These are phyloP conservation scores for Globomyces sp. DNA, from an alignment of 371 early-diverging fungal genomes.

Conservation along the genomic window DNA sequence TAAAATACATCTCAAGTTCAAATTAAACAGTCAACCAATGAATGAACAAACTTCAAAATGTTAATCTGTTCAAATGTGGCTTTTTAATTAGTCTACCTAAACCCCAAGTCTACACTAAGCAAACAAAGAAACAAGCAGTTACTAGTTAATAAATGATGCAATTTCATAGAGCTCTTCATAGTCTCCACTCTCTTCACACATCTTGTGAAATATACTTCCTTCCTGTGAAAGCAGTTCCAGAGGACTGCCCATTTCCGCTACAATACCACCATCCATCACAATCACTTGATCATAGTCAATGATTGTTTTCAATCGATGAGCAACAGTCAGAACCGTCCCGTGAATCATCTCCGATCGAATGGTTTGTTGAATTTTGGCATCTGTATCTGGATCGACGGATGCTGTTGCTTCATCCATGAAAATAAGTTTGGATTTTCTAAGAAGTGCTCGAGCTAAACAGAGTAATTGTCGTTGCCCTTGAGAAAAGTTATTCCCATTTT, in stretches of 20 bases:
- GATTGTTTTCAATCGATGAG: slow-evolving; percentile 63
- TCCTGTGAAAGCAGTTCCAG: slow-evolving; percentile 15
- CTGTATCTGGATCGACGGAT: slow-evolving; percentile 50
- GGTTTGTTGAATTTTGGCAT: slow-evolving; percentile 73
- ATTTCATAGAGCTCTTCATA: slow-evolving; percentile 29
- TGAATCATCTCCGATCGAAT: slow-evolving; percentile 58
- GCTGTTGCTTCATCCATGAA: slow-evolving; percentile 61
- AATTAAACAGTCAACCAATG: too few species aligned
- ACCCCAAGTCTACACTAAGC: too few species aligned
- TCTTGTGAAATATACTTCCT: slow-evolving; percentile 23
- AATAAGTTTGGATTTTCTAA: slow-evolving; percentile 44
- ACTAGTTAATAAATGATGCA: slow-evolving; percentile 16
- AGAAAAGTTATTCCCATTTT: slow-evolving; percentile 22
- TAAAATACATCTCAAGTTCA: too few species aligned
- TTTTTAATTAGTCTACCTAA: too few species aligned
- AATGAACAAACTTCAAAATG: too few species aligned
- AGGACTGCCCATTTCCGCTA: slow-evolving; percentile 60
- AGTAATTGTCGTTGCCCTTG: slow-evolving; percentile 61
- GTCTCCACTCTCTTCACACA: slow-evolving; percentile 39
- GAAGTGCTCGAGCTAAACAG: slow-evolving; percentile 53
- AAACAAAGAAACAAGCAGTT: too few species aligned
- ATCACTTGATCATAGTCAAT: slow-evolving; percentile 80
- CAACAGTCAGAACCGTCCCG: slow-evolving; percentile 39
- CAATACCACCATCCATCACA: slow-evolving; percentile 71
- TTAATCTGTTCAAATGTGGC: too few species aligned